Conservation (phyloP, 2,329 filamentous ascomycete species). For the Cadophora sp. region DNA sequence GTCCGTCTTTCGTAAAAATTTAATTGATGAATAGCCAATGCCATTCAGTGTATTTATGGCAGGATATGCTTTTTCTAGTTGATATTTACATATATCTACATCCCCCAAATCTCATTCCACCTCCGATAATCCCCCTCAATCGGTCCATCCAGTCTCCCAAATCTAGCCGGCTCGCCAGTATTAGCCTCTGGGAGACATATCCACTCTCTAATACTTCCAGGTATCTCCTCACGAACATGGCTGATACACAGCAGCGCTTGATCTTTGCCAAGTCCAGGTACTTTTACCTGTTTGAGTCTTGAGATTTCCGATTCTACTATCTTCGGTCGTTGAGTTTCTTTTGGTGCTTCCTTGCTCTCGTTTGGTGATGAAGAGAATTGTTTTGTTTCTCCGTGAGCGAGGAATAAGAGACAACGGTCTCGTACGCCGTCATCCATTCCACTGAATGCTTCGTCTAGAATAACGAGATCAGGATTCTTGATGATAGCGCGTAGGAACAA, state of each 20-base stretch:
- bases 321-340: neutral
- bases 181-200: constrained; percentile 83
- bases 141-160: constrained; percentile 68
- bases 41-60: neutral
- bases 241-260: constrained; percentile 94
- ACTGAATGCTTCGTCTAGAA: constrained; percentile 88
- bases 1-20: too few relatives aligned
- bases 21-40: neutral
- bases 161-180: constrained; percentile 64
- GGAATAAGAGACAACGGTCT: constrained; percentile 86
- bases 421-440: constrained; percentile 82
- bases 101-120: constrained; percentile 73
- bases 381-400: constrained; percentile 68
- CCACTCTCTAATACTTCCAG: constrained; percentile 82
- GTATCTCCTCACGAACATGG: constrained; percentile 89
- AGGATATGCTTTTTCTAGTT: neutral
- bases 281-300: constrained; percentile 53
- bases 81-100: constrained; percentile 27
- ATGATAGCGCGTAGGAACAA: constrained; percentile 84
- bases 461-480: constrained; percentile 80
- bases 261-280: constrained; percentile 68
- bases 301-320: constrained; percentile 56
- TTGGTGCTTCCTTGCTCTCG: neutral
- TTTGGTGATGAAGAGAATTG: constrained; percentile 41
- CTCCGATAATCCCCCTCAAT: constrained; percentile 61